Conservation (phyloP, 768 basidiomycete species). For the Tulasnella sp. region DNA sequence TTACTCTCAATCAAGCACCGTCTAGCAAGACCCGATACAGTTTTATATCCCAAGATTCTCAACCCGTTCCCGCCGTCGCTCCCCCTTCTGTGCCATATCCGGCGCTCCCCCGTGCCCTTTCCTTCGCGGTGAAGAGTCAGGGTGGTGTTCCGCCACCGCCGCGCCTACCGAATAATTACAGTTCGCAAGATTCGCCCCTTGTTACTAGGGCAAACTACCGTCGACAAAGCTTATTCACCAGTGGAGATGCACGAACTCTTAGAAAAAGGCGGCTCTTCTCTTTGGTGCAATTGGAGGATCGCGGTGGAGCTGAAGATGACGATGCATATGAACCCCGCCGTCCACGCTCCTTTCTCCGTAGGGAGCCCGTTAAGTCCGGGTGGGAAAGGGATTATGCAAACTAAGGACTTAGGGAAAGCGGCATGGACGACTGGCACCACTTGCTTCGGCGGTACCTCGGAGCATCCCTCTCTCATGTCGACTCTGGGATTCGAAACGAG, state of each 20-base stretch:
- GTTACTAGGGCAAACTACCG: neutral
- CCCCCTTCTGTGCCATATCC: neutral
- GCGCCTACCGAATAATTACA: neutral
- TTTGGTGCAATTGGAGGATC: too few species aligned
- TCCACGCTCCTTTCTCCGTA: too few species aligned
- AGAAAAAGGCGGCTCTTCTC: too few species aligned
- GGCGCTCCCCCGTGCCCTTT: neutral
- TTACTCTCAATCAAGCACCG: neutral
- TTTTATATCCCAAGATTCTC: neutral
- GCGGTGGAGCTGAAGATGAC: too few species aligned
- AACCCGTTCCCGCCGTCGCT: neutral
- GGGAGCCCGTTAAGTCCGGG: too few species aligned
- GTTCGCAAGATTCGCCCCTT: neutral
- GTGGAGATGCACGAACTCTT: neutral
- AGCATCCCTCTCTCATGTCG: too few species aligned
- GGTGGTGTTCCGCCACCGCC: neutral
- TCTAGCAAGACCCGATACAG: neutral
- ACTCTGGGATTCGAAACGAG: too few species aligned
- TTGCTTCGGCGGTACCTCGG: too few species aligned
- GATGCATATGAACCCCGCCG: too few species aligned
- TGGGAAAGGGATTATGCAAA: too few species aligned
- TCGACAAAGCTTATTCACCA: neutral
- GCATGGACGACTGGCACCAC: too few species aligned
- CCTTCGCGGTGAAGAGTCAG: neutral
- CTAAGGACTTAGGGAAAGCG: too few species aligned